Evolutionary conservation across 163 green algal genomes (phyloP), one percentile per base, ranked within the genome.

Genomic region (Scenedesmus sp.): DNA sequence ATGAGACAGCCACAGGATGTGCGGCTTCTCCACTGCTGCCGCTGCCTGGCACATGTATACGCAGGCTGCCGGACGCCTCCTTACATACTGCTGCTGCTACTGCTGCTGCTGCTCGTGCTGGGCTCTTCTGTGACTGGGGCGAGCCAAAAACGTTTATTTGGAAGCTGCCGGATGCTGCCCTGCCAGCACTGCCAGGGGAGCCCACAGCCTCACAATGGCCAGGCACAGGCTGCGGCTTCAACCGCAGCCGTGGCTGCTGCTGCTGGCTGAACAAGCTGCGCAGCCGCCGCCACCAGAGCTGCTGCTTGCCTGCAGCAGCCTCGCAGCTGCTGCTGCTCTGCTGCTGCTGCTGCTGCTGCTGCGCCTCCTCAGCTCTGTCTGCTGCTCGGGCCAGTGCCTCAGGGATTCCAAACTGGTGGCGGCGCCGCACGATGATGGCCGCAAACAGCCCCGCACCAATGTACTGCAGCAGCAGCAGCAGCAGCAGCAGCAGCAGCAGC

Each of bases 361-460:
- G 34, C 1, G 64, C 55, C 16, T 46, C 66, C 10, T 85, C 18
- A 26, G 84, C 76, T 18, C 46, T 34, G 34, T 88, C 77, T 82
- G 54, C 70, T 46, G 91, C 91, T 13, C 67, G 59, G 2, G 73
- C 55, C 4, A 92, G 86, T 1, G 92, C 92, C 55, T 88, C 82
- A 16, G 85, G 67, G 26, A 94, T 84, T 20, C 90, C 92, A 85
- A 94, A 94, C 79, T 70, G 12, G 81, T 84, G 60, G 74, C 84
- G 62, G 18, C 74, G 55, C 4, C 90, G 82, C 15, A 81, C 86
- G 70, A 94, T 92, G 87, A 93, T 82, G 20, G 12, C 23, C 8
- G 87, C 84, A 84, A 94, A 93, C 73, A 91, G n/a, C 6, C 26
- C 55, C 20, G 86, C 92, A 34, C 92, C 92, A 15, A 90, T 60